Evolutionary conservation across 2,329 filamentous ascomycete genomes (phyloP).

Genomic region (Penicillium sp.): DNA sequence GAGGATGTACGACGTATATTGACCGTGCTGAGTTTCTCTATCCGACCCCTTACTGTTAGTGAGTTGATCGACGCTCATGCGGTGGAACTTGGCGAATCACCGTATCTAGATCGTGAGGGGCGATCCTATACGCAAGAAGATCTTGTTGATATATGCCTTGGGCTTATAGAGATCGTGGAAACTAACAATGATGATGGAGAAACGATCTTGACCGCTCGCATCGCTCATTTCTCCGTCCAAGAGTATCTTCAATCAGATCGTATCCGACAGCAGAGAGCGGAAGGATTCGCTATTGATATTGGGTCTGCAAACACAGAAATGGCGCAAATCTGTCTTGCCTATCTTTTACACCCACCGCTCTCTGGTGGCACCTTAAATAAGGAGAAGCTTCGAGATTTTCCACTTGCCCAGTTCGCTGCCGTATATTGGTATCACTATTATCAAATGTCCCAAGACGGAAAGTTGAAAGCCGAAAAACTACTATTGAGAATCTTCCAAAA

Average conservation of each 20-base stretch:
- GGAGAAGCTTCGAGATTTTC: too few relatives aligned
- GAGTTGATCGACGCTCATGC: conserved; percentile 28
- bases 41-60: conserved; percentile 20
- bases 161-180: conserved; percentile 20
- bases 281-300: background rate
- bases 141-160: conserved; percentile 24
- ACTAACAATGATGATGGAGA: background rate
- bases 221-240: conserved; percentile 36
- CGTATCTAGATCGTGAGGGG: conserved; percentile 13
- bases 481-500: too few relatives aligned
- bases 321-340: conserved; percentile 5
- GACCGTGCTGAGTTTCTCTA: conserved; percentile 26
- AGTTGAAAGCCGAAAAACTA: too few relatives aligned
- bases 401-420: too few relatives aligned
- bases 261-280: conserved; percentile 6
- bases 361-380: background rate
- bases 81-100: conserved; percentile 20
- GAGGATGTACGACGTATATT: conserved; percentile 27
- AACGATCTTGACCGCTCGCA: conserved; percentile 13
- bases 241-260: conserved; percentile 34
- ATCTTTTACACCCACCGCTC: conserved; percentile 7
- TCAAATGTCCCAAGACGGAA: too few relatives aligned
- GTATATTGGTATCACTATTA: too few relatives aligned
- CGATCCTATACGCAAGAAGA: conserved; percentile 19
- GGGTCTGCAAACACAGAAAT: conserved; percentile 1